A percentile compares a stretch with the other conserved stretches of the same genome.
phyloP scores from a whole-genome alignment of 176 grass and related monocot species.

The Bonia amplexicaulis region DNA sequence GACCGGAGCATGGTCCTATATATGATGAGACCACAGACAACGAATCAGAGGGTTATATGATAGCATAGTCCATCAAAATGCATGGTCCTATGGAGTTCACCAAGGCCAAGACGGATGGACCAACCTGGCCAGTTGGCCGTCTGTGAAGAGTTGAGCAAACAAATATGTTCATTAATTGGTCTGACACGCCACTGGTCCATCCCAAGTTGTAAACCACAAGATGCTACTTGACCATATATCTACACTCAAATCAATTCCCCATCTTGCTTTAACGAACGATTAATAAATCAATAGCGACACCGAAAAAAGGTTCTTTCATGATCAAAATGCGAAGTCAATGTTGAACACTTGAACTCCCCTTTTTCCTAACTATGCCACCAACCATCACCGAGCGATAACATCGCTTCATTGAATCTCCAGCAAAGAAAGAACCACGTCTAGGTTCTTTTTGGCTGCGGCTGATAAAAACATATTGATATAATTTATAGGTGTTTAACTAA shows the following conservation, averaged over 20 bases:
- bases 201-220: no score
- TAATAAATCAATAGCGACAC: neutral
- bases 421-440: no score
- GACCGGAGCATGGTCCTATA: no score
- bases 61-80: neutral
- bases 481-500: no score
- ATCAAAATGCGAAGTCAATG: neutral
- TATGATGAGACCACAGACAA: neutral
- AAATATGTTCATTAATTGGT: neutral
- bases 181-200: no score
- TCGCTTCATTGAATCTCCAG: neutral
- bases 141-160: no score
- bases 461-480: no score
- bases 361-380: neutral
- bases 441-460: no score
- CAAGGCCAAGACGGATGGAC: neutral
- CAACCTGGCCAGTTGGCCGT: neutral
- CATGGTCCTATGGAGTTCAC: neutral
- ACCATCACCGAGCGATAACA: neutral
- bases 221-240: neutral
- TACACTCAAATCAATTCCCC: neutral
- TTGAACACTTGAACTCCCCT: neutral
- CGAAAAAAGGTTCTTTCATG: neutral
- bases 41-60: neutral
- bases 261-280: neutral